Evolutionary conservation across 2,329 filamentous ascomycete species (phyloP).

Genomic region (Hypoxylon sp.): DNA sequence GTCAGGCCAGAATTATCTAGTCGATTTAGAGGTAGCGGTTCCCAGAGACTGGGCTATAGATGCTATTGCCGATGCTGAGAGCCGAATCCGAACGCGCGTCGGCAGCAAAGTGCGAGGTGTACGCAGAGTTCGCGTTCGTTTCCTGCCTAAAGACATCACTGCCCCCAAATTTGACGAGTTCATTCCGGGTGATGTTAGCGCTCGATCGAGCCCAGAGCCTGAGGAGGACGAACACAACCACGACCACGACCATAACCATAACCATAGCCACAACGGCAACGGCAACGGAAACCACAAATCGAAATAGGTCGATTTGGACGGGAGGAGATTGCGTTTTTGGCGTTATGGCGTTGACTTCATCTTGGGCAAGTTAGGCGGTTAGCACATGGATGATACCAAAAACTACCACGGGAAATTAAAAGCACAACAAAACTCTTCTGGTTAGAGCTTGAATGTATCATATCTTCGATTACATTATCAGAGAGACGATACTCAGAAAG

Average conservation of each 20-base stretch:
- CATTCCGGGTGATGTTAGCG: constrained; percentile 74
- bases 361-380: constrained; percentile 33
- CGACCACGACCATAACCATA: constrained; percentile 59
- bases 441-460: constrained; percentile 48
- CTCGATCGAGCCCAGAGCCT: constrained; percentile 71
- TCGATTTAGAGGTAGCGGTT: constrained; percentile 89
- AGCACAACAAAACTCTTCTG: constrained; percentile 27
- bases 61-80: constrained; percentile 79
- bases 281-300: constrained; percentile 53
- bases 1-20: constrained; percentile 94
- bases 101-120: constrained; percentile 86
- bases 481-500: constrained; percentile 41
- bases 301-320: constrained; percentile 24
- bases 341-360: constrained; percentile 49
- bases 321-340: constrained; percentile 38
- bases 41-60: constrained; percentile 83
- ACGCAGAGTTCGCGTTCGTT: constrained; percentile 85
- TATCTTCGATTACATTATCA: constrained; percentile 44
- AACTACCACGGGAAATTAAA: constrained; percentile 27
- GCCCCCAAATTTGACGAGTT: constrained; percentile 82
- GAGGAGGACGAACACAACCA: constrained; percentile 67
- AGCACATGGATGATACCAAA: constrained; percentile 48
- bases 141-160: constrained; percentile 77
- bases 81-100: constrained; percentile 78
- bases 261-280: constrained; percentile 49